Conservation (phyloP, 1,139 yeast species). For the Debaryomyces nepalensis region DNA sequence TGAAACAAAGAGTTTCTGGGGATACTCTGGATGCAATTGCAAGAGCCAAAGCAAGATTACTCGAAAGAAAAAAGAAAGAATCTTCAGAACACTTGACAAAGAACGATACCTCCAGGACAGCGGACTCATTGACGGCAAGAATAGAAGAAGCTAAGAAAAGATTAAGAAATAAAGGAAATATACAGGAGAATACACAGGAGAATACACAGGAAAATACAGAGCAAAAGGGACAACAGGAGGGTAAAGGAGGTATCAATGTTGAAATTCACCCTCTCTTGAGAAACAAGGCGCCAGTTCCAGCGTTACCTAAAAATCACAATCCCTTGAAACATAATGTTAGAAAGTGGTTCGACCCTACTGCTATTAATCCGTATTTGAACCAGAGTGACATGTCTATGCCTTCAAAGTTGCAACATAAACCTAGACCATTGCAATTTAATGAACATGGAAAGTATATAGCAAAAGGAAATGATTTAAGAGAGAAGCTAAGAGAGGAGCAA, state of each 20-base stretch:
- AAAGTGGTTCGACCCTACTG: slow-evolving; percentile 40
- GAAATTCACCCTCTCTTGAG: slow-evolving; percentile 65
- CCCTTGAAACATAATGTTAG: slow-evolving; percentile 37
- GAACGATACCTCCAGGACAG: background rate
- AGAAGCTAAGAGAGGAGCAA: slow-evolving; percentile 38
- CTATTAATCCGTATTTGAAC: slow-evolving; percentile 67
- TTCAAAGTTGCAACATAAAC: slow-evolving; percentile 19
- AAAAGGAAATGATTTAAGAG: slow-evolving; percentile 57
- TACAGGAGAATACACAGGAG: too few species aligned
- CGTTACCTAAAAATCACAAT: slow-evolving; percentile 30
- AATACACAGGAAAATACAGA: background rate
- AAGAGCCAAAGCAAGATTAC: slow-evolving; percentile 16
- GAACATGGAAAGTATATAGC: slow-evolving; percentile 65
- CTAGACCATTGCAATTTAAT: slow-evolving; percentile 53
- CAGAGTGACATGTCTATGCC: slow-evolving; percentile 32
- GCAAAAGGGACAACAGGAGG: slow-evolving; percentile 12
- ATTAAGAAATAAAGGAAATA: background rate
- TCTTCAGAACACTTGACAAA: background rate
- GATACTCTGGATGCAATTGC: slow-evolving; percentile 9
- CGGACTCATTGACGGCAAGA: background rate
- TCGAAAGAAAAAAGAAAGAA: slow-evolving; percentile 7
- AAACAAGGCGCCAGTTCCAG: slow-evolving; percentile 26
- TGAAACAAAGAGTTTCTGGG: background rate
- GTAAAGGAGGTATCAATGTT: slow-evolving; percentile 51
- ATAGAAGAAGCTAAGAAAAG: slow-evolving; percentile 2